Evolutionary conservation across 108 stramenopile species (phyloP).

Genomic region (Skeletonema grethae): DNA sequence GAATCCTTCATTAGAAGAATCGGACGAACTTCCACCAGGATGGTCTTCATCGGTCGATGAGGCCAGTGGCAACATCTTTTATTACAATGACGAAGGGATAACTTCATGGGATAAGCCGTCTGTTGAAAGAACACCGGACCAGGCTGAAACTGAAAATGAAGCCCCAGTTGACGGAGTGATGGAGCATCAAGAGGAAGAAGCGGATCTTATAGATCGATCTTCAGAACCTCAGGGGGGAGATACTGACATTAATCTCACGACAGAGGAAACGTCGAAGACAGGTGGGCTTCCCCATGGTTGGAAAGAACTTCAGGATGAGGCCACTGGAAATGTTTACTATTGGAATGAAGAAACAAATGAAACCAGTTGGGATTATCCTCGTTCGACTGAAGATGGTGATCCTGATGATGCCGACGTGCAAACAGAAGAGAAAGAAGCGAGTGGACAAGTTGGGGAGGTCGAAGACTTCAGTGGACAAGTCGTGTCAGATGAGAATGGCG

Average conservation of each 20-base stretch:
- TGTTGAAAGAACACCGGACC: neutral
- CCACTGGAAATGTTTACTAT: slow-evolving; percentile 71
- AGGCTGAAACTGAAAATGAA: neutral
- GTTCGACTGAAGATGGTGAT: neutral
- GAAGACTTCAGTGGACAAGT: neutral
- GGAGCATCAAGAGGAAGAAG: neutral
- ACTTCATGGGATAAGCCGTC: neutral
- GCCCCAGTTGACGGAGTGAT: neutral
- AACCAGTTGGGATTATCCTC: slow-evolving; percentile 82
- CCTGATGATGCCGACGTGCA: neutral
- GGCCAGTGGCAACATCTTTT: slow-evolving; percentile 37
- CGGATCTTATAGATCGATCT: neutral
- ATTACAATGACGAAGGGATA: slow-evolving; percentile 42
- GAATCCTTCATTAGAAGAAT: neutral
- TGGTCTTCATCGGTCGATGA: slow-evolving; percentile 35
- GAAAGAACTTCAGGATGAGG: slow-evolving; percentile 64
- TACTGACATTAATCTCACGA: neutral
- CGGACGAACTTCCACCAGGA: slow-evolving; percentile 32
- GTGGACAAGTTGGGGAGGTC: neutral
- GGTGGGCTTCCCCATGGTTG: slow-evolving; percentile 57
- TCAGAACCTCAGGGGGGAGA: neutral
- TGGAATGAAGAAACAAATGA: slow-evolving; percentile 81
- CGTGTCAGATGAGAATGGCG: neutral
- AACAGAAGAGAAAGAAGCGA: neutral
- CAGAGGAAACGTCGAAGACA: neutral